These are phyloP conservation scores for Penicillium sp. DNA, from an alignment of 2,329 filamentous ascomycete species.

Conservation along the genomic window DNA sequence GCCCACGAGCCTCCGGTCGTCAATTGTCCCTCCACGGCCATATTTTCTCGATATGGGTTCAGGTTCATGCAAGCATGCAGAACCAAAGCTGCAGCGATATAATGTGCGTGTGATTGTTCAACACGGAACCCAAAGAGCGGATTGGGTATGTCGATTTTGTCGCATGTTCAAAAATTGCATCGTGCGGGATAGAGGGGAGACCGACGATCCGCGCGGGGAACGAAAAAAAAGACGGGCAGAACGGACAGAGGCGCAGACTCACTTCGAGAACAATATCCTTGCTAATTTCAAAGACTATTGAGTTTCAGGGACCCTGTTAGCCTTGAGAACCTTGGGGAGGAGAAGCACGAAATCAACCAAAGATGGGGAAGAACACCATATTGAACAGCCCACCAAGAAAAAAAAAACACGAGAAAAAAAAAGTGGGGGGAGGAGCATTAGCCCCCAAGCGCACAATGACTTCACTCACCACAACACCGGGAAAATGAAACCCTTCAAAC, in stretches of 20 bases:
- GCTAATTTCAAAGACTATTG: slow-evolving; percentile 12
- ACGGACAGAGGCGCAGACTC: slow-evolving; percentile 25
- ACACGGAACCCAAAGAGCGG: neutral
- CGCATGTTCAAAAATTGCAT: neutral
- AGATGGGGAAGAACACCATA: slow-evolving; percentile 15
- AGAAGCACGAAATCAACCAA: slow-evolving; percentile 1
- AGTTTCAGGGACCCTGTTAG: slow-evolving; percentile 21
- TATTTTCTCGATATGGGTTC: neutral
- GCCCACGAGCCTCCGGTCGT: neutral
- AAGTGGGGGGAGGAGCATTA: slow-evolving; percentile 1
- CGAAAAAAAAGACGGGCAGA: neutral
- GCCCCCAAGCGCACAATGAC: slow-evolving; percentile 5
- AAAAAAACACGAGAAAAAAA: slow-evolving; percentile 8
- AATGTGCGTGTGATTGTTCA: neutral
- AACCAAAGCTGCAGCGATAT: neutral
- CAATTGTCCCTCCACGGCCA: neutral
- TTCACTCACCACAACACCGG: slow-evolving; percentile 8
- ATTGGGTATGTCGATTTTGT: neutral
- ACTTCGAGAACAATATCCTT: slow-evolving; percentile 20
- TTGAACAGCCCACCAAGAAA: slow-evolving; percentile 30
- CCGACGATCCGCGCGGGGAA: slow-evolving; percentile 11
- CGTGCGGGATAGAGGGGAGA: slow-evolving; percentile 10
- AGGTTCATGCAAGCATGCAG: neutral
- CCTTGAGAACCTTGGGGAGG: slow-evolving; percentile 33
- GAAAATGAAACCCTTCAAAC: slow-evolving; percentile 12